Evolutionary conservation across 169 alveolate species (phyloP), one percentile per base, ranked within the genome.

Genomic region (Plasmodium coatneyi): DNA sequence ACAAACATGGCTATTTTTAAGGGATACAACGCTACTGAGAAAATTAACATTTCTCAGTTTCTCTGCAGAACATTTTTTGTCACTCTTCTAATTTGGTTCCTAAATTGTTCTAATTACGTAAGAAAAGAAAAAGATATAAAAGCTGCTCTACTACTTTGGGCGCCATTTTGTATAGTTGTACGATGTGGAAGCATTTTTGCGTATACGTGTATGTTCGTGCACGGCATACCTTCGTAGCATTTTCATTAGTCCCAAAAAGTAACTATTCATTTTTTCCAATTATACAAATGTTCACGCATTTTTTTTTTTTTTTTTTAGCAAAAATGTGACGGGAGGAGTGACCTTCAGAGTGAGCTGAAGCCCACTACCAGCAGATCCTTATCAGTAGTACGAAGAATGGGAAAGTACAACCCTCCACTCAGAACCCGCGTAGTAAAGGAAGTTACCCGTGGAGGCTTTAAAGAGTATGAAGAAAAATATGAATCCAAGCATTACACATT

Each of bases 401-500:
- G 46, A 19, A 30, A 30, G 19, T 16, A 74, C 25, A 7, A 6
- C 46, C 60, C 82, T 6, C 30, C 46, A 25, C 43, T 19, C 22
- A 74, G 82, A 32, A 74, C 36, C 10, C 82, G 82, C 5, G 12
- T 74, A 74, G 46, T 74, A 74, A 74, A 74, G 46, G 82, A 74
- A 25, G 43, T 74, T 74, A 74, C 46, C 30, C 36, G 46, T 80
- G 87, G 87, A 3, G 87, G 87, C 30, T 43, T 80, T 19, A 80
- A 80, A 36, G 74, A 41, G 41, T 80, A 80, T 80, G 74, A 80
- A 80, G 87, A 80, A 43, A 80, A 80, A 39, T 80, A 39, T 52
- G 87, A 80, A 80, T 16, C 71, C 3, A 80, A 80, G 25, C 87
- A 43, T 52, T 80, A 80, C 66, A 80, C 46, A 46, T 25, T 80